Evolutionary conservation across 257 asterid species (phyloP).

Genomic region (Anisodus acutangulus): DNA sequence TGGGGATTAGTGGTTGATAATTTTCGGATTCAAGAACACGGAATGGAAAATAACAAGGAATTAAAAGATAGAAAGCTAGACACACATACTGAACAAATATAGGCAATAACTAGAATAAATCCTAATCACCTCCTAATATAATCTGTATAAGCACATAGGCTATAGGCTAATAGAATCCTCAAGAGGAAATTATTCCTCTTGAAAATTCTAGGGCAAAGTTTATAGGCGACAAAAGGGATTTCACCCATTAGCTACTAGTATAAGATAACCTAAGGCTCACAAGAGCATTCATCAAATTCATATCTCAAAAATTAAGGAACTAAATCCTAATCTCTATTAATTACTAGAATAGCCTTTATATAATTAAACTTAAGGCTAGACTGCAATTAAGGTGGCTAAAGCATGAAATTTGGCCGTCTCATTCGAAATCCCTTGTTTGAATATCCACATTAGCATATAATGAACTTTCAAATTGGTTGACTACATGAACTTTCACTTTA

Average conservation of each 20-base stretch:
- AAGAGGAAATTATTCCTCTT: neutral
- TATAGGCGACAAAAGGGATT: neutral
- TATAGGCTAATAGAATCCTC: neutral
- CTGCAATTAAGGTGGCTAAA: neutral
- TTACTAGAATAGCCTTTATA: neutral
- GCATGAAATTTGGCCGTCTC: too few relatives aligned
- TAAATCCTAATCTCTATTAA: neutral
- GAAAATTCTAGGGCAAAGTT: neutral
- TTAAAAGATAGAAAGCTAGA: neutral
- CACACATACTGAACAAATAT: neutral
- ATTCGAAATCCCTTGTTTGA: neutral
- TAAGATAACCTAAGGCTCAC: too few relatives aligned
- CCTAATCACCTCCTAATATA: neutral
- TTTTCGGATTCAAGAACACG: slow-evolving; percentile 1
- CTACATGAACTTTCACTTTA: too few relatives aligned
- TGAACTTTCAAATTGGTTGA: too few relatives aligned
- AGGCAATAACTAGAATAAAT: neutral
- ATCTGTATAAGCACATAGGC: neutral
- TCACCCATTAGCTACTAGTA: too few relatives aligned
- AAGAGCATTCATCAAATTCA: too few relatives aligned
- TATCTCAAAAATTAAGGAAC: too few relatives aligned
- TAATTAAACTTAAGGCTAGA: neutral
- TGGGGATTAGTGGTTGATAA: neutral
- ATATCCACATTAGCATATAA: too few relatives aligned
- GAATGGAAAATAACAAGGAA: neutral